Base-by-base conservation (phyloP, 208 protist species). In the Trypanosoma lewisi region DNA sequence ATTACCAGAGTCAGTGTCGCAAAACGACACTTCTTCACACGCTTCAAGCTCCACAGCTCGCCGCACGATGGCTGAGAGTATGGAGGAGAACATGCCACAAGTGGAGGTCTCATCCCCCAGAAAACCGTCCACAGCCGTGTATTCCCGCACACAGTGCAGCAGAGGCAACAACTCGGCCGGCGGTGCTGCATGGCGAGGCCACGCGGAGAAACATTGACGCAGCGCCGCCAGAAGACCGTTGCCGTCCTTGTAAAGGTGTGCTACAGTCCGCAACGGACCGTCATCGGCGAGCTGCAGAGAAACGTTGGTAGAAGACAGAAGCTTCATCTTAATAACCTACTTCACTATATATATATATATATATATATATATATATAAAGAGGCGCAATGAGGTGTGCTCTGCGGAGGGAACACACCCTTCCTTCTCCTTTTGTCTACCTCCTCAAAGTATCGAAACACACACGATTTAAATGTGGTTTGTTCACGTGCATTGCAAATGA, bases 111-210 rank as follows among this genome's bases (percentile, higher is more conserved):
- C 67, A 0, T 67, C 77, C 3, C 70, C 62, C 1, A 68, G 75
- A 17, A 82, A 50, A 27, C 34, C 47, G 5, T 74, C 75, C 17
- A 83, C 56, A 3, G 81, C 50, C 6, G 67, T 70, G 52, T 83
- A 83, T 33, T 39, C 58, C 21, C 44, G 54, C 33, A 78, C 45
- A 49, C 66, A 51, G 1, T 41, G 49, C 11, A 78, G 63, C n/a
- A 87, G 37, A 30, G 23, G n/a, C 52, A 31, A n/a, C 17, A 76
- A 19, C 8, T 37, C 23, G 16, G 14, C 52, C 62, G 58, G 65
- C 47, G 70, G 50, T 17, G 52, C 45, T 4, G 25, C 16, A 16
- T 30, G 36, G 1, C 73, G 66, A 50, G 70, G 69, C 9, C 53
- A 74, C 1, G 48, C 37, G 23, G 72, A 41, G 11, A 83, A 21